Evolutionary conservation across 2,329 filamentous ascomycete genomes (phyloP).

Genomic region (Colletotrichum truncatum): DNA sequence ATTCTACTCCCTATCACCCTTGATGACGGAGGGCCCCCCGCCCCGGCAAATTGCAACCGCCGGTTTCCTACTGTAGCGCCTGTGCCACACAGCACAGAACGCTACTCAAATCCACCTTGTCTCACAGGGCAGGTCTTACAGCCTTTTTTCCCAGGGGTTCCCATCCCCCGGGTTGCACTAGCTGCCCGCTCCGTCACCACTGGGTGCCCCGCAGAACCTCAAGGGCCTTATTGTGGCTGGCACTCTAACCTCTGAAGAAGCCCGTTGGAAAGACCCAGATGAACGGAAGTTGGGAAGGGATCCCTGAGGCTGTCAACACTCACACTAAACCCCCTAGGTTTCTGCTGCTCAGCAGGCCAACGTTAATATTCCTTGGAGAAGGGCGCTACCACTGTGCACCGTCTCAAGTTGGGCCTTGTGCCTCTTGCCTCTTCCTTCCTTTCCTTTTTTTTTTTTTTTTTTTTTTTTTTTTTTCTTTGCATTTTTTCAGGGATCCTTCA

Average conservation of each 20-base stretch:
- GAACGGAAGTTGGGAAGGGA: not conserved
- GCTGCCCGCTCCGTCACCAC: not conserved
- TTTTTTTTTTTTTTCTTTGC: too few relatives aligned
- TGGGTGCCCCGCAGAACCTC: not conserved
- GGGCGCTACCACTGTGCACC: not conserved
- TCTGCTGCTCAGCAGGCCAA: slow-evolving; percentile 16
- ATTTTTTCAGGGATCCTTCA: not conserved
- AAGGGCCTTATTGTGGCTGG: not conserved
- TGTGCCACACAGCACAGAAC: slow-evolving; percentile 1
- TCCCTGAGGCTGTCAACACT: slow-evolving; percentile 19
- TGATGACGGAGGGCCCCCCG: too few relatives aligned
- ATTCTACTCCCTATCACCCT: too few relatives aligned
- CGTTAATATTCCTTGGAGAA: slow-evolving; percentile 2
- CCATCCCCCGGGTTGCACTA: not conserved
- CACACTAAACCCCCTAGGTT: slow-evolving; percentile 26
- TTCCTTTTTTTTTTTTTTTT: not conserved
- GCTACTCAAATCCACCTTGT: not conserved
- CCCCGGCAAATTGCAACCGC: slow-evolving; percentile 12
- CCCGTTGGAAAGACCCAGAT: slow-evolving; percentile 1
- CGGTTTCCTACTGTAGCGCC: not conserved
- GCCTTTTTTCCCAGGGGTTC: not conserved
- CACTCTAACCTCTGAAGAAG: not conserved
- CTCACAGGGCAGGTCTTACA: slow-evolving; percentile 4
- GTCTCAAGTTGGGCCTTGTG: too few relatives aligned
- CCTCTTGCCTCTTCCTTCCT: too few relatives aligned